A percentile compares a stretch with the other conserved stretches of the same genome.
phyloP scores from a whole-genome alignment of 192 early-diverging fungal species.

The Borealophlyctis nickersoniae region DNA sequence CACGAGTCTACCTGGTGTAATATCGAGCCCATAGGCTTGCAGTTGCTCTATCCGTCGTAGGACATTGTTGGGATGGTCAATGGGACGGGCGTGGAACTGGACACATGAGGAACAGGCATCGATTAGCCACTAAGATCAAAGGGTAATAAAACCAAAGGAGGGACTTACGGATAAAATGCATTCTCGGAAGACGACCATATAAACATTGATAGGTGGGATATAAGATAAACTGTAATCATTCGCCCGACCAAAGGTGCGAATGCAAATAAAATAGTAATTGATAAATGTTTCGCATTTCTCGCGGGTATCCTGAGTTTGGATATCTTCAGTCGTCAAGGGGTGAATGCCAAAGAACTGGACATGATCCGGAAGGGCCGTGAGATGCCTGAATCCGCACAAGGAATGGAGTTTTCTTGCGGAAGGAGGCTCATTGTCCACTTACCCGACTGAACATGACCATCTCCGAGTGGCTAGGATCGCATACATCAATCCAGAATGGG shows the following conservation, averaged over 20 bases:
- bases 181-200: slow-evolving; percentile 52
- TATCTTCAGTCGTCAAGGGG: slow-evolving; percentile 90
- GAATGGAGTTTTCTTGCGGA: too few relatives aligned
- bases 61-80: slow-evolving; percentile 81
- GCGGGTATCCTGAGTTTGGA: slow-evolving; percentile 77
- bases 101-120: neutral
- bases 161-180: slow-evolving; percentile 52
- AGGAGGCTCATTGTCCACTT: too few relatives aligned
- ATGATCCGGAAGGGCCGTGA: too few relatives aligned
- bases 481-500: slow-evolving; percentile 56
- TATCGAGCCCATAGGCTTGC: slow-evolving; percentile 74
- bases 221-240: slow-evolving; percentile 38
- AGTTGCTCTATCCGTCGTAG: slow-evolving; percentile 80
- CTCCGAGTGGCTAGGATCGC: slow-evolving; percentile 39
- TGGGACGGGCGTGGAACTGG: slow-evolving; percentile 78
- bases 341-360: slow-evolving; percentile 79
- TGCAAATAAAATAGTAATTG: slow-evolving; percentile 91
- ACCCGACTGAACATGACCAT: slow-evolving; percentile 36
- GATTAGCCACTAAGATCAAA: too few relatives aligned
- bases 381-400: too few relatives aligned
- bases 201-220: slow-evolving; percentile 57
- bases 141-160: neutral
- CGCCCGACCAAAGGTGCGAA: slow-evolving; percentile 57
- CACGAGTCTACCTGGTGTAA: slow-evolving; percentile 73
- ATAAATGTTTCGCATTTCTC: slow-evolving; percentile 94